Evolutionary conservation across 2,329 filamentous ascomycete genomes (phyloP).

Genomic region (Ampelomyces quisqualis): DNA sequence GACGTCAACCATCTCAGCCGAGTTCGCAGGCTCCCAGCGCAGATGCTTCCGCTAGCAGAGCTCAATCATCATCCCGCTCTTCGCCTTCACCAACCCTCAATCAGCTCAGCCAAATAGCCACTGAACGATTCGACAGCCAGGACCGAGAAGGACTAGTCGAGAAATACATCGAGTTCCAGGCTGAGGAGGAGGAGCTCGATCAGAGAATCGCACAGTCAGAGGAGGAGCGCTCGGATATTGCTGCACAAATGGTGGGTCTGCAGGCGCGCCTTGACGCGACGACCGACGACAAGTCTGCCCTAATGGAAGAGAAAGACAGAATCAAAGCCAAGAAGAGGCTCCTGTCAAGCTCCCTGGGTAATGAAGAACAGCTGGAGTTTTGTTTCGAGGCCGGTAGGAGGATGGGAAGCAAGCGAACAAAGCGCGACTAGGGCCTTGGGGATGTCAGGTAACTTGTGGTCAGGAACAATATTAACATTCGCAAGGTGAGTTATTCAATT

Average conservation of each 20-base stretch:
- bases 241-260: background rate
- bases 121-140: background rate
- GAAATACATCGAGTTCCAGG: conserved; percentile 3
- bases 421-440: background rate
- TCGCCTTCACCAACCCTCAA: background rate
- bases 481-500: no score
- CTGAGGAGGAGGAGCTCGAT: conserved; percentile 4
- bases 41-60: no score
- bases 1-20: background rate
- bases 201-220: conserved; percentile 1
- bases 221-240: background rate
- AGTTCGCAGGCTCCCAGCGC: background rate
- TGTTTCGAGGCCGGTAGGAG: conserved; percentile 6
- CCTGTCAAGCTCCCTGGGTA: background rate
- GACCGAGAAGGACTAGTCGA: conserved; percentile 1
- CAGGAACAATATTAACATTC: no score
- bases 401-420: conserved; percentile 5
- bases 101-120: background rate
- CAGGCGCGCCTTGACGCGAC: conserved; percentile 1
- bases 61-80: background rate
- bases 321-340: background rate
- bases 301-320: background rate
- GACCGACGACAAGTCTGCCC: background rate
- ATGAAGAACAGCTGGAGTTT: conserved; percentile 6
- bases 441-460: no score